Evolutionary conservation across 306 rosid species (phyloP).

Genomic region (Chamaecrista fasciculata): DNA sequence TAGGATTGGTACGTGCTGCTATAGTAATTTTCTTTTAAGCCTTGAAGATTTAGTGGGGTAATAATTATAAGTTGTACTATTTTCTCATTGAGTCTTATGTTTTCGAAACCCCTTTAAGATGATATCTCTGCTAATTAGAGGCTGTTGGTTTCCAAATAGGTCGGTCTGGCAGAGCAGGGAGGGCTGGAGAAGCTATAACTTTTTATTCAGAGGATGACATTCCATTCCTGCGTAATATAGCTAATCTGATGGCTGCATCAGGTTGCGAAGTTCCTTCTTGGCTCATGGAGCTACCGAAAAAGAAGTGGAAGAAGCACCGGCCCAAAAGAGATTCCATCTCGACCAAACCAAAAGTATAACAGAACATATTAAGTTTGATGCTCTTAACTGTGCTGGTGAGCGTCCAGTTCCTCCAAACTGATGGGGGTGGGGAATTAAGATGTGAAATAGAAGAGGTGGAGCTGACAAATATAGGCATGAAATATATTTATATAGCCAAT

Average conservation of each 20-base stretch:
- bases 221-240: slow-evolving; percentile 73
- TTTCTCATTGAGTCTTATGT: not conserved
- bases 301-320: slow-evolving; percentile 90
- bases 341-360: slow-evolving; percentile 47
- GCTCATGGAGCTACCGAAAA: slow-evolving; percentile 59
- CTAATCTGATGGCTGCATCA: slow-evolving; percentile 76
- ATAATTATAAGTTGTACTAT: slow-evolving; percentile 3
- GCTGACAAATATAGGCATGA: not conserved
- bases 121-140: slow-evolving; percentile 10
- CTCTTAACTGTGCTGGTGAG: too few relatives aligned
- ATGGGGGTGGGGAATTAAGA: too few relatives aligned
- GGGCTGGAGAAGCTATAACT: slow-evolving; percentile 88
- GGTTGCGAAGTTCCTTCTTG: slow-evolving; percentile 94
- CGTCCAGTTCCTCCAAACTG: too few relatives aligned
- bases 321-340: slow-evolving; percentile 77
- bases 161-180: slow-evolving; percentile 96
- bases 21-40: not conserved
- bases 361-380: slow-evolving; percentile 11
- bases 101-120: not conserved
- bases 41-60: slow-evolving; percentile 7
- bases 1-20: slow-evolving; percentile 70
- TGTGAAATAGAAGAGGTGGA: not conserved
- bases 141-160: slow-evolving; percentile 48
- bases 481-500: too few relatives aligned
- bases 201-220: slow-evolving; percentile 82